These are phyloP conservation scores for Penicillium vulpinum DNA, from an alignment of 2,329 filamentous ascomycete species.

Conservation along the genomic window DNA sequence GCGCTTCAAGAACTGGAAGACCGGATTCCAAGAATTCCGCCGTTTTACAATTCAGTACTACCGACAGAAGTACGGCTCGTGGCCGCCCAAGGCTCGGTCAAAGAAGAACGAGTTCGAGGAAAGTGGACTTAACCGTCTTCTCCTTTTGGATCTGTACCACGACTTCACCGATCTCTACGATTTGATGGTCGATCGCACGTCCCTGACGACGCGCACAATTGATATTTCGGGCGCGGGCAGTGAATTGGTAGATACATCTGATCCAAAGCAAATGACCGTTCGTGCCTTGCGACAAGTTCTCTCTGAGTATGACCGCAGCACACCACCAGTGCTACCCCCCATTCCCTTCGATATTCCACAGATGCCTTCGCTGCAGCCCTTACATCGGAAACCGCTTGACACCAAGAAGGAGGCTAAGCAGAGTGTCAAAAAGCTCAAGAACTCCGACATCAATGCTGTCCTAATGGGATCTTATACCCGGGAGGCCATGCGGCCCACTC, in stretches of 20 bases:
- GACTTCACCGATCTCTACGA: slow-evolving; percentile 89
- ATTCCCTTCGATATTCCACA: slow-evolving; percentile 86
- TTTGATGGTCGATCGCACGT: slow-evolving; percentile 75
- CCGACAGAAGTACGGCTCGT: slow-evolving; percentile 66
- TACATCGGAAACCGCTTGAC: slow-evolving; percentile 65
- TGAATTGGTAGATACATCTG: slow-evolving; percentile 38
- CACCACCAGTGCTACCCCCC: slow-evolving; percentile 84
- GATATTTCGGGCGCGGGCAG: slow-evolving; percentile 63
- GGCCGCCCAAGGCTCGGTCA: slow-evolving; percentile 87
- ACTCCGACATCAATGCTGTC: slow-evolving; percentile 73
- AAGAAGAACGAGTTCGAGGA: slow-evolving; percentile 91
- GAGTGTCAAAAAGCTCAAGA: slow-evolving; percentile 69
- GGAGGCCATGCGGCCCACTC: slow-evolving; percentile 59
- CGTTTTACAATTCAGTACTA: slow-evolving; percentile 72
- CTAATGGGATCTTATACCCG: slow-evolving; percentile 80
- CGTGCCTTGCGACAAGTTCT: slow-evolving; percentile 76
- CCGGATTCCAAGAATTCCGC: slow-evolving; percentile 71
- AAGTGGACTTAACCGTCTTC: slow-evolving; percentile 79
- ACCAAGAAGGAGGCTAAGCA: slow-evolving; percentile 74
- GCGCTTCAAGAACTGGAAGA: slow-evolving; percentile 81
- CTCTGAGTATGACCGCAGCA: slow-evolving; percentile 84
- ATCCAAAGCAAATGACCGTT: slow-evolving; percentile 59
- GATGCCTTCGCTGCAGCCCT: slow-evolving; percentile 67
- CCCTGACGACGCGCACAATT: slow-evolving; percentile 74
- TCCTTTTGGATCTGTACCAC: slow-evolving; percentile 77